phyloP scores from a whole-genome alignment of 176 grass and related monocot species.

The Rhynchospora breviuscula region DNA sequence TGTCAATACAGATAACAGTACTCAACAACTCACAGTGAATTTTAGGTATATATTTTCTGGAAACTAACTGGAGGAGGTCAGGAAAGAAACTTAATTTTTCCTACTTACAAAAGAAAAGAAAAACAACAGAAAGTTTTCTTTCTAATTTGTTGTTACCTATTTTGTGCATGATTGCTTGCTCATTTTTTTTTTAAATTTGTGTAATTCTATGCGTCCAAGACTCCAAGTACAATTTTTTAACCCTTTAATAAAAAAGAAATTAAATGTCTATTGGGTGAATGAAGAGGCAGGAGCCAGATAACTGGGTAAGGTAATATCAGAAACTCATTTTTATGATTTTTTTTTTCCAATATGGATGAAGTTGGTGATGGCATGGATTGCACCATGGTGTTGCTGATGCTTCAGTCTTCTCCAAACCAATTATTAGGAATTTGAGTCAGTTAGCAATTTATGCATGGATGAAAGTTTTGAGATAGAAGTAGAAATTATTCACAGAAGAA shows the following conservation, averaged over 20 bases:
- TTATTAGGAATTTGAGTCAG: not conserved
- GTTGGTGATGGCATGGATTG: constrained; percentile 1
- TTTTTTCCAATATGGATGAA: not conserved
- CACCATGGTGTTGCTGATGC: not conserved
- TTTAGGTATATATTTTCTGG: no score
- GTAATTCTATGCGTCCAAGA: not conserved
- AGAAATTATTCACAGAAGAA: not conserved
- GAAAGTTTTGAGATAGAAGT: not conserved
- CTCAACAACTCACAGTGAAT: no score
- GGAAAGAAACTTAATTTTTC: not conserved
- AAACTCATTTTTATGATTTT: not conserved
- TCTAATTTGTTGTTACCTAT: not conserved
- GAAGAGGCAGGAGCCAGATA: not conserved
- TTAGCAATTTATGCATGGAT: not conserved
- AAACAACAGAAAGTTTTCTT: not conserved
- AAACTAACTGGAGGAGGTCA: not conserved
- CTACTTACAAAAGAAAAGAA: not conserved
- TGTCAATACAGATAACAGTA: no score
- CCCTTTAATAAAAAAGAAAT: not conserved
- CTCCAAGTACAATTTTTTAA: not conserved
- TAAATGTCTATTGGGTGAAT: not conserved
- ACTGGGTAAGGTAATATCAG: not conserved
- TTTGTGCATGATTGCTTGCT: not conserved
- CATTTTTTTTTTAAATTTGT: not conserved
- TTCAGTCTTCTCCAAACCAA: not conserved